phyloP scores from a whole-genome alignment of 2,329 filamentous ascomycete genomes.

The Penicillium sp. region DNA sequence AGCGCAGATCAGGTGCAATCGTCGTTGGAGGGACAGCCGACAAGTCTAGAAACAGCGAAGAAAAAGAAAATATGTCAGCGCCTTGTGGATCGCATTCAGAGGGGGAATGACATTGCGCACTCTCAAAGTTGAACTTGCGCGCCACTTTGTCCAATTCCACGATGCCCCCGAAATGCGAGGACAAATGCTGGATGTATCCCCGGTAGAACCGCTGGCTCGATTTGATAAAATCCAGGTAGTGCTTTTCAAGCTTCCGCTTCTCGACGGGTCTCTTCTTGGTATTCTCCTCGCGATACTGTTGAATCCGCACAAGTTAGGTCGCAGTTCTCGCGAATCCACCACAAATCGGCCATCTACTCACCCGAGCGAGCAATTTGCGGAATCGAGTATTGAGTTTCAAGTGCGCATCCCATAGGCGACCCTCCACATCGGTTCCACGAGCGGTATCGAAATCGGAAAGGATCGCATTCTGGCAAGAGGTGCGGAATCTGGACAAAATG shows the following conservation, averaged over 20 bases:
- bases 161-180: constrained; percentile 59
- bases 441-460: constrained; percentile 61
- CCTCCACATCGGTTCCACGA: constrained; percentile 65
- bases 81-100: neutral
- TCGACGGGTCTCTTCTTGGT: constrained; percentile 59
- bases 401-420: constrained; percentile 77
- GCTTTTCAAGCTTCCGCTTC: constrained; percentile 76
- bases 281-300: constrained; percentile 53
- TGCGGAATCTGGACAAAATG: constrained; percentile 61
- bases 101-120: constrained; percentile 36
- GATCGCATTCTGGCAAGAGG: constrained; percentile 70
- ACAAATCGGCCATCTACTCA: constrained; percentile 33
- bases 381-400: constrained; percentile 76
- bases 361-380: constrained; percentile 65
- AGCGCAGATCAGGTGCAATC: constrained; percentile 54
- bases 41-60: constrained; percentile 37
- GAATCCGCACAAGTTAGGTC: constrained; percentile 12
- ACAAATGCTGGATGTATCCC: constrained; percentile 77
- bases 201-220: constrained; percentile 87
- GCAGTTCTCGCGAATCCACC: neutral
- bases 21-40: constrained; percentile 49
- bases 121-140: constrained; percentile 50
- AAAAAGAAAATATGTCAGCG: neutral
- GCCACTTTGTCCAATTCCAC: constrained; percentile 62
- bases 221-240: constrained; percentile 83